Percentiles rank a stretch among this genome's conserved stretches.
Evolutionary conservation across 495 filamentous ascomycete genomes (phyloP).

Genomic region (Oidiodendron maius): DNA sequence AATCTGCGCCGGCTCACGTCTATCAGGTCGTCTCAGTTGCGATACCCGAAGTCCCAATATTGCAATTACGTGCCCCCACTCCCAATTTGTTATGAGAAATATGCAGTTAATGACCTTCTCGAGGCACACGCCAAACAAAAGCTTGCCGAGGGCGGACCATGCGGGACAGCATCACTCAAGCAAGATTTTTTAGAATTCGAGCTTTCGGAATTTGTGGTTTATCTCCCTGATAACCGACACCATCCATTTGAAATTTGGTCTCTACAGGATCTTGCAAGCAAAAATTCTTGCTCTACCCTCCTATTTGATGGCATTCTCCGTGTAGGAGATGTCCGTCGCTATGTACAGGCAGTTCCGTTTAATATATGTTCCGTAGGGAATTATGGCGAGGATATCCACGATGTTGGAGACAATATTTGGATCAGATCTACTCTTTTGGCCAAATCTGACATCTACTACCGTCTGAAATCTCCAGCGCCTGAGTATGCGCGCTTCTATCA

Average conservation of each 20-base stretch:
- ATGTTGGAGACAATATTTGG: constrained; percentile 51
- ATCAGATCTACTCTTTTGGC: constrained; percentile 44
- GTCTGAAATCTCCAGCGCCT: constrained; percentile 41
- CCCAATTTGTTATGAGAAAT: not conserved
- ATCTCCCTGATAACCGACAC: constrained; percentile 19
- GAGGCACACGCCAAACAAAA: not conserved
- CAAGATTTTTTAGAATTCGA: constrained; percentile 10
- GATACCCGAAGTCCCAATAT: constrained; percentile 31
- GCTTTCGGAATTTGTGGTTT: constrained; percentile 6
- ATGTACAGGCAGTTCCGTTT: constrained; percentile 50
- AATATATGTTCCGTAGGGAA: constrained; percentile 55
- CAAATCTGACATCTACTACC: constrained; percentile 51
- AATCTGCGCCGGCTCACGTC: not conserved
- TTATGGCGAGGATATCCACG: constrained; percentile 44
- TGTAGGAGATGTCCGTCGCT: constrained; percentile 32
- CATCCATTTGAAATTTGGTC: constrained; percentile 43
- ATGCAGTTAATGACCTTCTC: not conserved
- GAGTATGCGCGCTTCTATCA: constrained; percentile 54
- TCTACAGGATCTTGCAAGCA: constrained; percentile 42
- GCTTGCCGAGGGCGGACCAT: too few species aligned
- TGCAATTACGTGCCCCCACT: constrained; percentile 18
- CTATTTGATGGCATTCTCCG: constrained; percentile 57
- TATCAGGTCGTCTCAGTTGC: not conserved
- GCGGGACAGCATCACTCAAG: too few species aligned
- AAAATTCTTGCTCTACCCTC: constrained; percentile 18